Base-by-base conservation (phyloP, 225 moss, liverwort and hornwort genomes). In the Pseudoscleropodium purum region DNA sequence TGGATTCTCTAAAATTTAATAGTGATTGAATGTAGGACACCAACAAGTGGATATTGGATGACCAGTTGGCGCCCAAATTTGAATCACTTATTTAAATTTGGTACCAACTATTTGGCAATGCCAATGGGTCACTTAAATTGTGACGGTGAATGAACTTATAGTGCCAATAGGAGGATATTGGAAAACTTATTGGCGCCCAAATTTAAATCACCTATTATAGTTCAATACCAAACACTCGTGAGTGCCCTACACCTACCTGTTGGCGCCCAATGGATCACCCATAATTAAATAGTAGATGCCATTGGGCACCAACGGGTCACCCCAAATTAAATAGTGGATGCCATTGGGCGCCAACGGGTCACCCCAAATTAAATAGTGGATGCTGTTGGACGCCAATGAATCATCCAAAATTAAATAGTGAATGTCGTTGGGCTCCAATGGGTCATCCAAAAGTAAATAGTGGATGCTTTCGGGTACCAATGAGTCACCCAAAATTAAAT, bases 71-170 rank as follows among this genome's bases (percentile, higher is more conserved):
- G 2, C 6, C 47, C 11, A 75, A 30, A 75, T 45, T 75, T 75
- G 10, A 47, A 47, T 75, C 47, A 75, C 30, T 17, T 43, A 29
- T 43, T 45, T 0, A 72, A 72, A 5, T 26, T 5, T 8, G 2
- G 9, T 41, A 72, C 3, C 73, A 73, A 73, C 5, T 8, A 73
- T 9, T 0, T 13, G 2, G 13, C 1, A 4, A 24, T 5, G 13
- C 39, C 7, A 39, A 60, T 60, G 60, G 60, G 9, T 52, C 8
- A 54, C 1, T 4, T 16, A 56, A 79, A 15, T 24, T 57, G 57
- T n/a, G 0, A 79, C 0, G 0, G 1, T n/a, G 17, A n/a, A 15
- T 57, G 26, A 57, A 57, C 1, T 10, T n/a, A n/a, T 4, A n/a
- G 26, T 4, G 2, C 7, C 4, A 56, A 57, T 0, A 9, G 1